These are phyloP conservation scores for Microbotryum scabiosae DNA, from an alignment of 1,284 basidiomycete genomes.

Conservation along the genomic window DNA sequence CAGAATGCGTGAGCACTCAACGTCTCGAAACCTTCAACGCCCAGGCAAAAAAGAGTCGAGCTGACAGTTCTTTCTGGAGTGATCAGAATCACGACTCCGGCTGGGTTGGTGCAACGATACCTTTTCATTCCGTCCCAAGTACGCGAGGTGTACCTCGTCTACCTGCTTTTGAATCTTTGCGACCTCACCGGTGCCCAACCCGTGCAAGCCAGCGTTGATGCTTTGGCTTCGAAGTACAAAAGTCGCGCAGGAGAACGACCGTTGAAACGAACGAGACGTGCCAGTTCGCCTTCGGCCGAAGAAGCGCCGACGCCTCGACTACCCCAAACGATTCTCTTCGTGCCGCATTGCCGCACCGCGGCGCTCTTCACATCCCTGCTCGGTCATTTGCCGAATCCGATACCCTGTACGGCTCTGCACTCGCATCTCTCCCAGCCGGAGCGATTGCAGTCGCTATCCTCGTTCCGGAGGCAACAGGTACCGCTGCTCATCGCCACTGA, in stretches of 20 bases:
- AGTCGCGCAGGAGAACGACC: neutral
- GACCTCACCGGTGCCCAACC: conserved; percentile 33
- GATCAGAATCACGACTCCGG: conserved; percentile 70
- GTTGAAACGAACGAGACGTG: conserved; percentile 35
- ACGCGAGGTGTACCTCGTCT: conserved; percentile 83
- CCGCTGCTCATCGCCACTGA: conserved; percentile 93
- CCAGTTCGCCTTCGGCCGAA: conserved; percentile 36
- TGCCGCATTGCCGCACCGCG: conserved; percentile 73
- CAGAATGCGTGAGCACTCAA: conserved; percentile 53
- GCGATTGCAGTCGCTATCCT: conserved; percentile 67
- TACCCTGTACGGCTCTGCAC: conserved; percentile 83
- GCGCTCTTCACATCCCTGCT: conserved; percentile 65
- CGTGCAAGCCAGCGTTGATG: conserved; percentile 36
- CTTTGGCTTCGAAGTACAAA: neutral
- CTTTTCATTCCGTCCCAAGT: conserved; percentile 91
- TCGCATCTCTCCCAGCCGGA: conserved; percentile 86
- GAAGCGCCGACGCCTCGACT: conserved; percentile 50
- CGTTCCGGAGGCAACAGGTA: conserved; percentile 81
- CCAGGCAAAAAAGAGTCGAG: no score
- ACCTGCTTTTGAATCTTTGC: conserved; percentile 69
- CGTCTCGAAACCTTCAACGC: neutral
- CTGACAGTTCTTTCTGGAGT: neutral
- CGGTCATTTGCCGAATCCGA: conserved; percentile 56
- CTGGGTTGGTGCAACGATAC: conserved; percentile 76
- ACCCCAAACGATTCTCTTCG: conserved; percentile 93